Percentiles rank a stretch among this genome's conserved stretches.
Evolutionary conservation across 2,329 filamentous ascomycete genomes (phyloP).

Genomic region (Fonsecaea multimorphosa): DNA sequence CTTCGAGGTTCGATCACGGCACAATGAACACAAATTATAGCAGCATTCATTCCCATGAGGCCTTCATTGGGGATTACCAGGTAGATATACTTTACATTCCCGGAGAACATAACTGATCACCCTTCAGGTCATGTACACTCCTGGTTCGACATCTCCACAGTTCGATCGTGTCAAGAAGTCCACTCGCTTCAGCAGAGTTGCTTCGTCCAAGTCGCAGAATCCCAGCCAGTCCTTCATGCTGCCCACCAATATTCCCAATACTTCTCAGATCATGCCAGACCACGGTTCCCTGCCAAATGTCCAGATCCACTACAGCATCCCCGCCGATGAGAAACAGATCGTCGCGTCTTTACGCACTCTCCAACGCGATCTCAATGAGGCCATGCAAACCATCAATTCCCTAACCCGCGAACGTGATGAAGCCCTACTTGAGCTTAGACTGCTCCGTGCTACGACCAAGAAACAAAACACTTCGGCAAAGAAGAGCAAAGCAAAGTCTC

Average conservation of each 20-base stretch:
- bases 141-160: slow-evolving; percentile 39
- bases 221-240: slow-evolving; percentile 38
- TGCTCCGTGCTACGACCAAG: slow-evolving; percentile 33
- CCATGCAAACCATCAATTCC: slow-evolving; percentile 38
- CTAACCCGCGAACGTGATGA: slow-evolving; percentile 39
- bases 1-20: slow-evolving; percentile 37
- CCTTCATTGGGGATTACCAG: slow-evolving; percentile 40
- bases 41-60: slow-evolving; percentile 40
- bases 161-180: slow-evolving; percentile 33
- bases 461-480: slow-evolving; percentile 31
- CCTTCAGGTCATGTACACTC: slow-evolving; percentile 40
- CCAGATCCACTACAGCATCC: slow-evolving; percentile 38
- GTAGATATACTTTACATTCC: slow-evolving; percentile 19
- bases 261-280: slow-evolving; percentile 39
- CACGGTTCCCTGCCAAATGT: slow-evolving; percentile 37
- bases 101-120: not conserved
- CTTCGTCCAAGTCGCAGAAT: slow-evolving; percentile 33
- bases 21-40: slow-evolving; percentile 39
- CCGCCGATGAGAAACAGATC: slow-evolving; percentile 41
- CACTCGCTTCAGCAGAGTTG: slow-evolving; percentile 37
- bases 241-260: slow-evolving; percentile 39
- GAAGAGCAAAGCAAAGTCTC: slow-evolving; percentile 24
- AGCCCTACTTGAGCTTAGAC: slow-evolving; percentile 36
- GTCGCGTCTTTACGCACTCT: slow-evolving; percentile 39
- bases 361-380: slow-evolving; percentile 39